Evolutionary conservation across 1,284 basidiomycete species (phyloP).

Genomic region (Somion occarium): DNA sequence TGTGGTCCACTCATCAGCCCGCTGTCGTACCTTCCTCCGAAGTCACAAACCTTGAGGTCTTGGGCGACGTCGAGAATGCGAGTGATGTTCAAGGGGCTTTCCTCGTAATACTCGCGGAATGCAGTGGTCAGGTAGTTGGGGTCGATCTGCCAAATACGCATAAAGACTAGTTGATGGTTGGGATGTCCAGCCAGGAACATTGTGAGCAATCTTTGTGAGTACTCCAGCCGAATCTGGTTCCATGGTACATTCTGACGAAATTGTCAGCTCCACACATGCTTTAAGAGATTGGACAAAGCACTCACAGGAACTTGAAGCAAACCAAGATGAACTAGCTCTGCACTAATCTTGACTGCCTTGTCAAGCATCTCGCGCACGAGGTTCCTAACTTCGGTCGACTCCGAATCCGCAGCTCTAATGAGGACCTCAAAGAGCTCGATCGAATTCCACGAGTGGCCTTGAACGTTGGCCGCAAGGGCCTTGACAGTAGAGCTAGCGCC

Average conservation of each 20-base stretch:
- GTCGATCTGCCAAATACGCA: constrained; percentile 91
- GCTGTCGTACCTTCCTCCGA: neutral
- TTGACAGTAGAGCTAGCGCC: constrained; percentile 84
- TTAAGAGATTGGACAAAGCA: constrained; percentile 19
- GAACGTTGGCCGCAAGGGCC: constrained; percentile 78
- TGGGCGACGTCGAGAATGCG: constrained; percentile 94
- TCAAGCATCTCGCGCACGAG: constrained; percentile 88
- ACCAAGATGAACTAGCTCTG: constrained; percentile 93
- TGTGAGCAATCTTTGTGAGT: constrained; percentile 80
- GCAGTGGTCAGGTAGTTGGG: constrained; percentile 82
- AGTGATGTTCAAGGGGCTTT: constrained; percentile 90
- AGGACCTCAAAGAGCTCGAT: constrained; percentile 90
- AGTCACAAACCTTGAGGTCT: constrained; percentile 75
- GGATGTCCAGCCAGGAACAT: constrained; percentile 94
- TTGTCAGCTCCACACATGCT: neutral
- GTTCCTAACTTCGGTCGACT: constrained; percentile 64
- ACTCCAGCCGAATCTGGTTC: constrained; percentile 83
- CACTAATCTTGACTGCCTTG: constrained; percentile 88
- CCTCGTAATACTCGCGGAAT: constrained; percentile 88
- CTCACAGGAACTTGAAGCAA: constrained; percentile 85
- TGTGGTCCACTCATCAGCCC: constrained; percentile 24
- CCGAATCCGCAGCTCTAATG: constrained; percentile 69
- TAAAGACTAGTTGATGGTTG: constrained; percentile 94
- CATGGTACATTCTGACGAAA: constrained; percentile 66
- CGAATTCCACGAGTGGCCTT: constrained; percentile 92